Evolutionary conservation across 345 rosid species (phyloP).

Genomic region (Geranium brycei): DNA sequence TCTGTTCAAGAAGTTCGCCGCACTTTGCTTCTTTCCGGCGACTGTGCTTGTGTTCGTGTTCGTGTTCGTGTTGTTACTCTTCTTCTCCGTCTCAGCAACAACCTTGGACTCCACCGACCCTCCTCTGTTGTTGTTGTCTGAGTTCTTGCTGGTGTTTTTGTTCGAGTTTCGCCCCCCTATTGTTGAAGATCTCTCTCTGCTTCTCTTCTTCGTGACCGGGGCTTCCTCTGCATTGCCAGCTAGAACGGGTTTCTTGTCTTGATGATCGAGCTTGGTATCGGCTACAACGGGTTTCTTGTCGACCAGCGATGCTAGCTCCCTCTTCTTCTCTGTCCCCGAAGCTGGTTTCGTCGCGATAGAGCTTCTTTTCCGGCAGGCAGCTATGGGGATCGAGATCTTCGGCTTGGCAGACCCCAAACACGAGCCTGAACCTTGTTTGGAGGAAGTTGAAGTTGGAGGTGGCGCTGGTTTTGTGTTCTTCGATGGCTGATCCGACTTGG

Average conservation of each 20-base stretch:
- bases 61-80: conserved; percentile 1
- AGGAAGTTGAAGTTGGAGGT: conserved; percentile 2
- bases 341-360: conserved; percentile 23
- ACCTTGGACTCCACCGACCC: conserved; percentile 17
- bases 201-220: conserved; percentile 17
- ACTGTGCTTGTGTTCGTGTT: conserved; percentile 3
- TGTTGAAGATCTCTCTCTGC: conserved; percentile 7
- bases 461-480: conserved; percentile 12
- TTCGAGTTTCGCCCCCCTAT: conserved; percentile 8
- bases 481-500: conserved; percentile 5
- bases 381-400: conserved; percentile 22
- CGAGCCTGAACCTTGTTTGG: conserved; percentile 8
- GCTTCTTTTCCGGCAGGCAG: conserved; percentile 41
- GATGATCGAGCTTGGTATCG: conserved; percentile 11
- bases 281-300: conserved; percentile 23
- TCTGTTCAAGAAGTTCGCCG: conserved; percentile 37
- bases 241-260: conserved; percentile 21
- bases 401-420: conserved; percentile 11
- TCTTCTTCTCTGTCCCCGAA: conserved; percentile 19
- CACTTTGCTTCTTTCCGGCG: conserved; percentile 30
- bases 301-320: conserved; percentile 7
- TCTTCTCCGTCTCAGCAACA: conserved; percentile 12
- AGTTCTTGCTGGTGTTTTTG: conserved; percentile 10
- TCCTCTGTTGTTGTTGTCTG: conserved; percentile 16
- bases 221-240: conserved; percentile 18